Percentiles rank a stretch among this genome's conserved stretches.
phyloP scores from a whole-genome alignment of 805 yeast species.

The Myxozyma udenii region DNA sequence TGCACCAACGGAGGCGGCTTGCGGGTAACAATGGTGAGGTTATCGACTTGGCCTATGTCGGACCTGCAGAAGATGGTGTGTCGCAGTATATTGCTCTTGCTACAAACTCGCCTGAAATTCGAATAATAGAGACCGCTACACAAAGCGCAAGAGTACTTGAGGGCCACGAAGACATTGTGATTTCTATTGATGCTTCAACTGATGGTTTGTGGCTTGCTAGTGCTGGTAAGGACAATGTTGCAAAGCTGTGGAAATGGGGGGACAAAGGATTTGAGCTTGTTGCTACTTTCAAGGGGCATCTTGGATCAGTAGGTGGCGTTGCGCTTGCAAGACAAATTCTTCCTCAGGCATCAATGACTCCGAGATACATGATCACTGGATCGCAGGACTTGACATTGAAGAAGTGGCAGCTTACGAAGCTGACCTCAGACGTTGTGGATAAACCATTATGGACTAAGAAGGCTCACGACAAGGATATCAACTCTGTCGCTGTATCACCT shows the following conservation, averaged over 20 bases:
- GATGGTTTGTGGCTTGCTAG: conserved; percentile 91
- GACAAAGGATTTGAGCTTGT: conserved; percentile 45
- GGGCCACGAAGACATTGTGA: conserved; percentile 84
- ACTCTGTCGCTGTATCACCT: conserved; percentile 84
- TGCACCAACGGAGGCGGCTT: conserved; percentile 44
- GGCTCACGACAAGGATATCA: conserved; percentile 96
- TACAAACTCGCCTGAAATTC: conserved; percentile 85
- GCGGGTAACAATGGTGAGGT: conserved; percentile 96
- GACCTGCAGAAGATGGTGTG: conserved; percentile 46
- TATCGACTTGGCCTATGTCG: conserved; percentile 80
- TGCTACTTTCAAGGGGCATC: conserved; percentile 79
- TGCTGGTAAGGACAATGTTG: conserved; percentile 84
- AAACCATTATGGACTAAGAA: conserved; percentile 83
- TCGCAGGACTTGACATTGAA: conserved; percentile 82
- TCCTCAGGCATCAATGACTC: conserved; percentile 40
- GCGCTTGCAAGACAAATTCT: conserved; percentile 57
- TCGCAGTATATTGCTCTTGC: conserved; percentile 66
- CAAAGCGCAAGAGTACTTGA: conserved; percentile 63
- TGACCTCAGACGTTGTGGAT: conserved; percentile 6
- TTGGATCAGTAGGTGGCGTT: conserved; percentile 80
- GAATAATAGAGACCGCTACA: conserved; percentile 58
- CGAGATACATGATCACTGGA: conserved; percentile 75
- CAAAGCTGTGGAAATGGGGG: conserved; percentile 74
- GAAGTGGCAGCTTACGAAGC: conserved; percentile 71
- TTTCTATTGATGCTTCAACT: conserved; percentile 68